Evolutionary conservation across 106 monocot species (phyloP).

Genomic region (Xerophyta viscosa): DNA sequence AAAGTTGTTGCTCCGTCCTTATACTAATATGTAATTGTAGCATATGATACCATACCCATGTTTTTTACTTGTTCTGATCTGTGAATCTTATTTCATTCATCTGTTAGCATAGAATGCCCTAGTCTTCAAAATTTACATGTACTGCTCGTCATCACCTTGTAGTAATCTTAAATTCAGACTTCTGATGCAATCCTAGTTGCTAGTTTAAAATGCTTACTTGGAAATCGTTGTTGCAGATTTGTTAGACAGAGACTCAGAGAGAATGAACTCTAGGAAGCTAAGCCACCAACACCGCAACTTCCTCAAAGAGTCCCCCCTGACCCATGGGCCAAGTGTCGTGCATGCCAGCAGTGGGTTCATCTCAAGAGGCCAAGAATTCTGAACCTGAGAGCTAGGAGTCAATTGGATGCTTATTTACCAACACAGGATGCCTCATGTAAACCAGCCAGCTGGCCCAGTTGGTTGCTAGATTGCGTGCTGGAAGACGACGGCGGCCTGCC

Average conservation of each 20-base stretch:
- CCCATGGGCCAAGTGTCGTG: slow-evolving; percentile 75
- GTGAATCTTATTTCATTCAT: too few relatives aligned
- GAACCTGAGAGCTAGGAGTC: slow-evolving; percentile 23
- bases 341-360: slow-evolving; percentile 66
- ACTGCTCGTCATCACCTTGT: background rate
- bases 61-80: too few relatives aligned
- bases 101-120: too few relatives aligned
- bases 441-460: too few relatives aligned
- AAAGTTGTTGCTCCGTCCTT: too few relatives aligned
- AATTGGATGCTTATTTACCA: background rate
- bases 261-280: slow-evolving; percentile 90
- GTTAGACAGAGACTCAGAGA: slow-evolving; percentile 92
- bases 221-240: slow-evolving; percentile 38
- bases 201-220: background rate
- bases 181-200: background rate
- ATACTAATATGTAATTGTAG: too few relatives aligned
- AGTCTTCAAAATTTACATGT: too few relatives aligned
- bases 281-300: slow-evolving; percentile 58
- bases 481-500: too few relatives aligned
- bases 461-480: too few relatives aligned
- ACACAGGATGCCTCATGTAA: background rate
- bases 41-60: too few relatives aligned
- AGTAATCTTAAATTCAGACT: background rate
- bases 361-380: slow-evolving; percentile 33
- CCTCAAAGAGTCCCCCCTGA: slow-evolving; percentile 58